These are phyloP conservation scores for Boletus reticulatus DNA, from an alignment of 768 basidiomycete genomes.

Conservation along the genomic window DNA sequence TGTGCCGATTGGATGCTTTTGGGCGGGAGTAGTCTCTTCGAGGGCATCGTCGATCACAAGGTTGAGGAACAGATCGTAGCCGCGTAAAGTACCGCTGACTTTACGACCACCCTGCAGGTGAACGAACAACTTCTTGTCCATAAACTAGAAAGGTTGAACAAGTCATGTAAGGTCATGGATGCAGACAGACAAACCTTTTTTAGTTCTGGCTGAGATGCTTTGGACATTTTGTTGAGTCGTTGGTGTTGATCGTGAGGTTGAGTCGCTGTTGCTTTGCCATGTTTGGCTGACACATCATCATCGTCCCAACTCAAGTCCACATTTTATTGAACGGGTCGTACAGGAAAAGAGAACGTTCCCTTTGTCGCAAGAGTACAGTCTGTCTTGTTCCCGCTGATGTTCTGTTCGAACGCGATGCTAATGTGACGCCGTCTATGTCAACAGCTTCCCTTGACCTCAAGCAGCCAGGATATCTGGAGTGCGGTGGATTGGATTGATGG, in stretches of 20 bases:
- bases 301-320: neutral
- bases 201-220: slow-evolving; percentile 94
- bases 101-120: slow-evolving; percentile 93
- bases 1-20: slow-evolving; percentile 89
- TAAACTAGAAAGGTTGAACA: slow-evolving; percentile 58
- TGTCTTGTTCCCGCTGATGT: slow-evolving; percentile 5
- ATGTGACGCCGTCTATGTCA: slow-evolving; percentile 2
- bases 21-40: slow-evolving; percentile 87
- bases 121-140: slow-evolving; percentile 97
- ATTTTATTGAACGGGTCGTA: neutral
- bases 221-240: slow-evolving; percentile 60
- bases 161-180: neutral
- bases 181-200: slow-evolving; percentile 75
- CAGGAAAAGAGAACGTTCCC: neutral
- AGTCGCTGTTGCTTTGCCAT: slow-evolving; percentile 28
- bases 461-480: neutral
- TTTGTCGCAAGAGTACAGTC: slow-evolving; percentile 3
- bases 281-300: slow-evolving; percentile 23
- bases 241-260: neutral
- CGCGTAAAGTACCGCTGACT: slow-evolving; percentile 92
- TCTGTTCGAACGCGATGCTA: slow-evolving; percentile 6
- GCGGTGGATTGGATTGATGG: slow-evolving; percentile 33
- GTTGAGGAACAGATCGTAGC: slow-evolving; percentile 98
- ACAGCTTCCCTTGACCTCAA: slow-evolving; percentile 6
- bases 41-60: slow-evolving; percentile 94